Evolutionary conservation across 108 stramenopile species (phyloP).

Genomic region (Pseudonitzschia multiseries): DNA sequence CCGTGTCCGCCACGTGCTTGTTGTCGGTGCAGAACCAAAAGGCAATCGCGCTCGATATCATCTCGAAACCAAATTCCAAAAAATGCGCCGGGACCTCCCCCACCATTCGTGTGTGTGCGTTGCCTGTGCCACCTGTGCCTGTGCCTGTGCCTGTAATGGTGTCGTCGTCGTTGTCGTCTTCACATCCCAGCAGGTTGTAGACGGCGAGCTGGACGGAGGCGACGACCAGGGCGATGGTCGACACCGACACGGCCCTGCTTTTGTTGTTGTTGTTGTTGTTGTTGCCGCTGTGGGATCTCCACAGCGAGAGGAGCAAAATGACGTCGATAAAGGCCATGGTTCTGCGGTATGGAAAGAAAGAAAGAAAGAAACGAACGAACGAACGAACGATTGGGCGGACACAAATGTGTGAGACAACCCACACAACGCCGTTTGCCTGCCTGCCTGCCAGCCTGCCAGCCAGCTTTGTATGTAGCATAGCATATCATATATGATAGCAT

Average conservation of each 20-base stretch:
- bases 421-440: too few relatives aligned
- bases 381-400: too few relatives aligned
- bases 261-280: background rate
- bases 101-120: background rate
- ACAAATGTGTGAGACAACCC: too few relatives aligned
- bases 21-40: slow-evolving; percentile 56
- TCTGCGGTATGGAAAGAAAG: slow-evolving; percentile 13
- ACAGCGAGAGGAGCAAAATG: background rate
- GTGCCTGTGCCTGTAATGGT: too few relatives aligned
- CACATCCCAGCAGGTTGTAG: slow-evolving; percentile 17
- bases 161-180: too few relatives aligned
- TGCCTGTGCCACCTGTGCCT: too few relatives aligned
- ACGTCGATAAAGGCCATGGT: slow-evolving; percentile 9
- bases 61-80: slow-evolving; percentile 40
- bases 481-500: too few relatives aligned
- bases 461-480: too few relatives aligned
- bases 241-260: background rate
- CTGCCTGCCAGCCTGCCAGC: too few relatives aligned
- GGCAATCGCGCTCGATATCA: slow-evolving; percentile 30
- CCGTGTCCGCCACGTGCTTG: slow-evolving; percentile 28
- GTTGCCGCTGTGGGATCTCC: background rate
- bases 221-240: background rate
- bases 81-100: slow-evolving; percentile 34
- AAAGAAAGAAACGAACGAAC: too few relatives aligned
- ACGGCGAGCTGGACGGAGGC: background rate